A percentile compares a stretch with the other conserved stretches of the same genome.
Conservation (phyloP, 108 stramenopile genomes). For the Skeletonema potamos region DNA sequence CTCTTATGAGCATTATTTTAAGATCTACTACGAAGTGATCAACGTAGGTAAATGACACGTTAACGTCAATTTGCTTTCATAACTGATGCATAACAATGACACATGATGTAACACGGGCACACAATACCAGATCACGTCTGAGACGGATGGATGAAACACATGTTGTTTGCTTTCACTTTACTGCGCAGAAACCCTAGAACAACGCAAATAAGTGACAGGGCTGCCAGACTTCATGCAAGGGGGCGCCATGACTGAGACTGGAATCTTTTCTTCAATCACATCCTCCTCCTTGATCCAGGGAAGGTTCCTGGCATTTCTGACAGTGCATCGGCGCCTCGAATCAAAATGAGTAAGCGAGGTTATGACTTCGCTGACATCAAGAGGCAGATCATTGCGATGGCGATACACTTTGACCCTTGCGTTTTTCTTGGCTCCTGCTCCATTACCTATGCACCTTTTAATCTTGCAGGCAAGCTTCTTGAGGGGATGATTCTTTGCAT, state of each 20-base stretch:
- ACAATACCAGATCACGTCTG: too few species aligned
- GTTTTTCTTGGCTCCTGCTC: not conserved
- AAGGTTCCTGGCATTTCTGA: slow-evolving; percentile 12
- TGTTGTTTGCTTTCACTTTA: too few species aligned
- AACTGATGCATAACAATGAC: too few species aligned
- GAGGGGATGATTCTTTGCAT: slow-evolving; percentile 21
- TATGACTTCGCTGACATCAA: slow-evolving; percentile 22
- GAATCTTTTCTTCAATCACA: not conserved
- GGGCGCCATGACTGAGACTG: not conserved
- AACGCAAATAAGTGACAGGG: not conserved
- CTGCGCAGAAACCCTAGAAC: too few species aligned
- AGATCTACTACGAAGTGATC: too few species aligned
- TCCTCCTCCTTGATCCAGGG: not conserved
- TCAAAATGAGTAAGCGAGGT: slow-evolving; percentile 18
- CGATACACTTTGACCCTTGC: slow-evolving; percentile 25
- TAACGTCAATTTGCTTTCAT: too few species aligned
- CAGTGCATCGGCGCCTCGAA: slow-evolving; percentile 18
- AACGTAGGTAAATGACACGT: too few species aligned
- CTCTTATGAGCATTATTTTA: too few species aligned
- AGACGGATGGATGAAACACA: too few species aligned
- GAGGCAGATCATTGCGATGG: slow-evolving; percentile 18
- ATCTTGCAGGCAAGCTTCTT: slow-evolving; percentile 27
- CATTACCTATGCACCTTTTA: slow-evolving; percentile 3
- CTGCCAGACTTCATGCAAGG: not conserved
- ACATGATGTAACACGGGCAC: too few species aligned